Conservation (phyloP, 768 basidiomycete species). For the Lyophyllum decastes region DNA sequence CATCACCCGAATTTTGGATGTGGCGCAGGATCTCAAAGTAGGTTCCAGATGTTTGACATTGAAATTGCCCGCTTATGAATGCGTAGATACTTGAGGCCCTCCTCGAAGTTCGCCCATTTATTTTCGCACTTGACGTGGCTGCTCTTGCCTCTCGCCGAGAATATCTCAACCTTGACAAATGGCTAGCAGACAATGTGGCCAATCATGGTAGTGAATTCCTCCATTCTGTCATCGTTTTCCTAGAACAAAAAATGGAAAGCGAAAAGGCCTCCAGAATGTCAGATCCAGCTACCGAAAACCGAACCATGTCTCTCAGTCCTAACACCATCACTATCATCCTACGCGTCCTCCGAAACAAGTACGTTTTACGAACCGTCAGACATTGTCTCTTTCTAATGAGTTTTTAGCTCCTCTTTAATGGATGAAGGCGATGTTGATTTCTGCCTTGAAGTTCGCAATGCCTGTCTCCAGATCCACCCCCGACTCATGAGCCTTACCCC, state of each 20-base stretch:
- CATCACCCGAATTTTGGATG: slow-evolving; percentile 91
- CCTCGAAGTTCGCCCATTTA: slow-evolving; percentile 85
- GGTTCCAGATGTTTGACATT: slow-evolving; percentile 17
- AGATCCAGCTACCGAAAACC: slow-evolving; percentile 74
- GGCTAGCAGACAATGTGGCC: slow-evolving; percentile 87
- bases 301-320: slow-evolving; percentile 86
- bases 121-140: slow-evolving; percentile 92
- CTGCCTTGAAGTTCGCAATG: slow-evolving; percentile 89
- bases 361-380: slow-evolving; percentile 25
- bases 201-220: slow-evolving; percentile 85
- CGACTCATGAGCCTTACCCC: slow-evolving; percentile 94
- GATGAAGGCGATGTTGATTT: slow-evolving; percentile 78
- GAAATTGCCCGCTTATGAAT: neutral
- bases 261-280: slow-evolving; percentile 78
- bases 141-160: slow-evolving; percentile 91
- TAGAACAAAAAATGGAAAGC: slow-evolving; percentile 91
- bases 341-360: slow-evolving; percentile 85
- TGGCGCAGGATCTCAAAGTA: slow-evolving; percentile 93
- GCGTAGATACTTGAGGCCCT: slow-evolving; percentile 87
- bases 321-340: slow-evolving; percentile 92
- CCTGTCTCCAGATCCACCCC: slow-evolving; percentile 93
- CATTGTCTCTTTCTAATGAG: slow-evolving; percentile 3
- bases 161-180: slow-evolving; percentile 94
- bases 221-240: slow-evolving; percentile 82
- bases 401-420: slow-evolving; percentile 67